Base-by-base conservation (phyloP, 1,284 basidiomycete genomes). In the Trichosporon asahii region DNA sequence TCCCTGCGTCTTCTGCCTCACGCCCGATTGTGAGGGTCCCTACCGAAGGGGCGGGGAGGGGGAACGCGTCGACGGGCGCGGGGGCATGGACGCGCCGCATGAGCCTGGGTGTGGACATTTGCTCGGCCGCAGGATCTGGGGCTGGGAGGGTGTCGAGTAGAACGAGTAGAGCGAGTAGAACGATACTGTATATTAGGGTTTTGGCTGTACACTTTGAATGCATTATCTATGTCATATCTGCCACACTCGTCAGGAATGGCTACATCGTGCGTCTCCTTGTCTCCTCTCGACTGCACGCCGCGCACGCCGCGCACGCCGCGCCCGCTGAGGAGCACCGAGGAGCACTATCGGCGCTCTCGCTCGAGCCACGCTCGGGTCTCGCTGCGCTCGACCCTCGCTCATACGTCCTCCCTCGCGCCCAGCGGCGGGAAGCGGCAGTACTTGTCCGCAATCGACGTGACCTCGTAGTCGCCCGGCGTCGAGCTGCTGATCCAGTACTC, bases 401-500 rank as follows among this genome's bases (percentile, higher is more conserved):
- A 73, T 4, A 69, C 60, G 18, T 73, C 72, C 6, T 64, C 68
- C 23, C 66, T 55, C 29, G 53, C 68, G 23, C 69, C 64, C 49
- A 81, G 70, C n/a, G 87, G 88, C 29, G 92, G 92, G 83, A 92
- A 94, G 72, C 90, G 87, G 84, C 94, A 96, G 79, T 88, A 92
- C 60, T 87, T 87, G 82, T 96, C 94, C 23, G 90, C 88, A 68
- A 96, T 90, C 68, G 90, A 93, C 5, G 92, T 93, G n/a, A 98
- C 91, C 14, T 69, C 68, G 31, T 74, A 84, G 86, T 71, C 80
- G 89, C 94, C 94, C 86, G 96, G 93, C 65, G 92, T 83, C 3
- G 92, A 90, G 8, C 93, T 94, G 79, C 89, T 93, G 74, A 98
- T 91, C 3, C 92, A 92, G 81, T 96, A 97, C 77, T 89, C 89